Base-by-base conservation (phyloP, 176 grass and related monocot species). In the Aegilops speltoides region DNA sequence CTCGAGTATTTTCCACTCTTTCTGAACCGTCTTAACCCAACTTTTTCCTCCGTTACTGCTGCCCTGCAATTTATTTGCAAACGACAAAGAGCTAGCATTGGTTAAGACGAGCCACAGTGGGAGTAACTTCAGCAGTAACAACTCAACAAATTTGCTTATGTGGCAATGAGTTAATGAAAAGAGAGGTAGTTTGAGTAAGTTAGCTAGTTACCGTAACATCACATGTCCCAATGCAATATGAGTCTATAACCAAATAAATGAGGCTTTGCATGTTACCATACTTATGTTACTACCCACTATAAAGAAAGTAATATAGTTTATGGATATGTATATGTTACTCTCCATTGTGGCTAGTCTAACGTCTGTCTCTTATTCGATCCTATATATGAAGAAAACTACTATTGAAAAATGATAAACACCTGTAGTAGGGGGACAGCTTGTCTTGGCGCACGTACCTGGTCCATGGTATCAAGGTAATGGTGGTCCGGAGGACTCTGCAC, bases 1-100 rank as follows among this genome's bases (percentile, higher is more conserved):
- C 19, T 71, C 11, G 0, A 79, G 46, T 60, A 78, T 86, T 56
- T 57, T 56, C 72, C 74, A 85, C 54, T 84, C 83, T 0, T 76
- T 73, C 3, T 84, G 83, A 15, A 84, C 72, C 3, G 57, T 36
- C 8, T 84, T 84, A 0, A 16, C 20, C 82, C 71, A 84, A 8
- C 45, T 77, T 15, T 41, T 85, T 68, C 22, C 61, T 1, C 31
- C 28, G 19, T 52, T 52, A 2, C 6, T 14, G 19, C 19, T 26
- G 40, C 20, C 68, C 68, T 48, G 0, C 38, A 68, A 0, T 72
- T 41, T 1, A 23, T 72, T 72, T 38, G 68, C 10, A 0, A 69
- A 34, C 54, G 20, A 38, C 2, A 22, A 33, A 7, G 0, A 62
- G 0, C 10, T 43, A 13, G 43, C 20, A 64, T 7, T 23, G 28